Percentiles rank a stretch among this genome's conserved stretches.
phyloP scores from a whole-genome alignment of 2,329 filamentous ascomycete genomes.

The Fusarium penzigii region DNA sequence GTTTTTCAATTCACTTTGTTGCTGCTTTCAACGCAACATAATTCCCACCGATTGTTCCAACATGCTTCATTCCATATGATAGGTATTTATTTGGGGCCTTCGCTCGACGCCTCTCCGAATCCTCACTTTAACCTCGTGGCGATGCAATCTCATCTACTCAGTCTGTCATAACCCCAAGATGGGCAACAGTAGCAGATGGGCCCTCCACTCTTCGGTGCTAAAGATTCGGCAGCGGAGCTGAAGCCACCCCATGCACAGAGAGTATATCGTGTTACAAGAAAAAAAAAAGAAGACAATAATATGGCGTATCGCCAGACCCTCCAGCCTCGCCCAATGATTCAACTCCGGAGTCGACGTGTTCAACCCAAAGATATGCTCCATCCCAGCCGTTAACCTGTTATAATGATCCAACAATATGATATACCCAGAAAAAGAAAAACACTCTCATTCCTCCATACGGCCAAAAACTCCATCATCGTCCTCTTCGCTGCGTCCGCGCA shows the following conservation, averaged over 20 bases:
- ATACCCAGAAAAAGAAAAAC: neutral
- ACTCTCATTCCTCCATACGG: slow-evolving; percentile 80
- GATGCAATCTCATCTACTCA: slow-evolving; percentile 42
- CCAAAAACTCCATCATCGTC: slow-evolving; percentile 97
- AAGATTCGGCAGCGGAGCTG: slow-evolving; percentile 63
- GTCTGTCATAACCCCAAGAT: slow-evolving; percentile 17
- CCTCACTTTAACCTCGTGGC: slow-evolving; percentile 74
- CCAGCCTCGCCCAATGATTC: slow-evolving; percentile 37
- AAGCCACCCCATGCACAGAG: slow-evolving; percentile 52
- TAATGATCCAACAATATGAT: slow-evolving; percentile 28
- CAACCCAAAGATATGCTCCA: slow-evolving; percentile 30
- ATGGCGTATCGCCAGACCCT: slow-evolving; percentile 26
- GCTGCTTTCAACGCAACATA: slow-evolving; percentile 10
- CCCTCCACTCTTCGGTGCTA: slow-evolving; percentile 69
- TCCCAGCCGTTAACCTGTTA: slow-evolving; percentile 27
- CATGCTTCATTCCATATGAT: slow-evolving; percentile 33
- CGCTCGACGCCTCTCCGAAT: slow-evolving; percentile 64
- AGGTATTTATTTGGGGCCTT: slow-evolving; percentile 44
- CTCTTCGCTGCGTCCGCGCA: slow-evolving; percentile 72
- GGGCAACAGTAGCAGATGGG: slow-evolving; percentile 33
- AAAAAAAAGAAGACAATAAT: slow-evolving; percentile 46
- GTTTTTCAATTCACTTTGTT: neutral
- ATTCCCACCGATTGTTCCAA: slow-evolving; percentile 14
- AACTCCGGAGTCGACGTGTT: slow-evolving; percentile 35
- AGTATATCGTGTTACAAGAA: slow-evolving; percentile 52